Evolutionary conservation across 495 filamentous ascomycete species (phyloP).

Genomic region (Penicillium verhagenii): DNA sequence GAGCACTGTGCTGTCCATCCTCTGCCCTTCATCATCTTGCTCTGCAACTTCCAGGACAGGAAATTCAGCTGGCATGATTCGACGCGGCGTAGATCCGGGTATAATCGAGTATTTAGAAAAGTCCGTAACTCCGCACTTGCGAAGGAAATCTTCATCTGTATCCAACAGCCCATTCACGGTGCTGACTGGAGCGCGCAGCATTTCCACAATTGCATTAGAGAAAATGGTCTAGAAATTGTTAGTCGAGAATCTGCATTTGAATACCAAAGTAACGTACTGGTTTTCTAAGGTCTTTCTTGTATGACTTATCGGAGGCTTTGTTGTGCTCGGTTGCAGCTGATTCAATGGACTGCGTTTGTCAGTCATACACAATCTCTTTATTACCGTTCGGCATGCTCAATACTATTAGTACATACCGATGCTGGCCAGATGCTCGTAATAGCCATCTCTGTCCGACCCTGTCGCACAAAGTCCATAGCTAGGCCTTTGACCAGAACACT

Average conservation of each 20-base stretch:
- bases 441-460: constrained; percentile 66
- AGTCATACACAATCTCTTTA: not conserved
- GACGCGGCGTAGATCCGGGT: constrained; percentile 58
- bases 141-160: constrained; percentile 82
- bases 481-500: constrained; percentile 76
- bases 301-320: constrained; percentile 37
- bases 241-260: not conserved
- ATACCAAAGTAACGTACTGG: constrained; percentile 36
- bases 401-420: constrained; percentile 46
- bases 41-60: constrained; percentile 72
- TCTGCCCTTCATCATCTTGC: constrained; percentile 77
- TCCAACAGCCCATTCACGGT: constrained; percentile 69
- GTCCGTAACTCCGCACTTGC: constrained; percentile 63
- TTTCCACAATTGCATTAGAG: constrained; percentile 74
- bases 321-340: constrained; percentile 64
- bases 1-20: constrained; percentile 60
- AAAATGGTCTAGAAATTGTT: constrained; percentile 57
- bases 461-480: constrained; percentile 76
- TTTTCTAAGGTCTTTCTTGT: constrained; percentile 59
- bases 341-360: constrained; percentile 55
- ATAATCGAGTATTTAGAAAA: constrained; percentile 74
- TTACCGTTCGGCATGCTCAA: constrained; percentile 13
- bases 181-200: constrained; percentile 60
- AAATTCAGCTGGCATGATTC: constrained; percentile 76
- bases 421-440: constrained; percentile 85